Base-by-base conservation (phyloP, 768 basidiomycete genomes). In the Favolaschia claudopus region DNA sequence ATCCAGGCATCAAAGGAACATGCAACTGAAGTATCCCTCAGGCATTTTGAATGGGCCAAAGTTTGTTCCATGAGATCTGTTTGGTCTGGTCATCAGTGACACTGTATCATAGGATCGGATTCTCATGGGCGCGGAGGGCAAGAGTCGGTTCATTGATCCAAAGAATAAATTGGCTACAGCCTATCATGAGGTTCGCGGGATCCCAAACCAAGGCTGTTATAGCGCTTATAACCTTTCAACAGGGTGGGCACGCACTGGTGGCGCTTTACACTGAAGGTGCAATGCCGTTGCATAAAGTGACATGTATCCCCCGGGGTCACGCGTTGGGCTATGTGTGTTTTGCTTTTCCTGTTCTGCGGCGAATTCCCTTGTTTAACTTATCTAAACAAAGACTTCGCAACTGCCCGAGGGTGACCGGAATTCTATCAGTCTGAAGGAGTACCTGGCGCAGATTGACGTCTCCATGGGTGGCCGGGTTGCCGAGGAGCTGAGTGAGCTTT, bases 21-120 rank as follows among this genome's bases (percentile, higher is more conserved):
- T 8, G 89, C 86, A 38, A 82, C 78, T 44, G 82, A 85, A 60
- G 95, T 99, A 7, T 76, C 75, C 22, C 73, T 92, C 58, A 87
- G 82, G 62, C 95, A 99, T 72, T 92, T 99, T 71, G 96, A 99
- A 78, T 99, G 97, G 97, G 97, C 97, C 13, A 97, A 93, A 82
- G 94, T 92, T 59, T 50, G 58, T 37, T 53, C 31, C 56, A 31
- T 36, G 19, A 17, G 38, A 40, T 54, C 13, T 40, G 9, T 59
- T 25, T 17, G 24, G 20, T 51, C 25, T 29, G 38, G 9, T 46
- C n/a, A 8, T 36, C 14, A 19, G 33, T 50, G 58, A 48, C 69
- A 54, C n/a, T 14, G 29, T 39, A 24, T 8, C 58, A n/a, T 22
- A 89, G 91, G 94, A 96, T 74, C 91, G 94, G 55, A 98, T 99